Percentiles rank a stretch among this genome's conserved stretches.
These are phyloP conservation scores for Centaurea solstitialis DNA, from an alignment of 129 eudicot genomes.

Conservation along the genomic window DNA sequence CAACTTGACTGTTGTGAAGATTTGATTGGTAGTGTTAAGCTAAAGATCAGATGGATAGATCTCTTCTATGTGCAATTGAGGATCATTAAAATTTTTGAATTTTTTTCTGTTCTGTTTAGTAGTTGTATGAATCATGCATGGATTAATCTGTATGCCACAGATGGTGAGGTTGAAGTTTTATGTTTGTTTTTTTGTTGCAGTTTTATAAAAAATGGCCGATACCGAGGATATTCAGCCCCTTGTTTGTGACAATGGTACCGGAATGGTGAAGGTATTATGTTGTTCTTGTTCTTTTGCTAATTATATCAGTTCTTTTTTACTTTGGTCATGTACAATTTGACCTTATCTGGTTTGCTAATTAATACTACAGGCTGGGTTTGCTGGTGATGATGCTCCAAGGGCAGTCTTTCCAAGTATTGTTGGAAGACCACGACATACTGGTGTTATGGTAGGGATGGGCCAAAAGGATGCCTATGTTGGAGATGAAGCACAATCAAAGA, in stretches of 20 bases:
- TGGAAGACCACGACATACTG: slow-evolving; percentile 76
- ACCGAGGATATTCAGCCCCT: slow-evolving; percentile 80
- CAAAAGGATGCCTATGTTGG: slow-evolving; percentile 80
- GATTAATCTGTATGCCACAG: neutral
- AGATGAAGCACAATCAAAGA: slow-evolving; percentile 81
- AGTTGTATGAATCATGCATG: neutral
- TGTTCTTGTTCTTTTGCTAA: neutral
- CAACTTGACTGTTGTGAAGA: neutral
- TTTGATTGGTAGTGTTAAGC: neutral
- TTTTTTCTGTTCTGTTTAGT: neutral
- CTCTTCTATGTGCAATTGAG: neutral
- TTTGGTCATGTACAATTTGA: neutral
- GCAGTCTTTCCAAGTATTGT: slow-evolving; percentile 84
- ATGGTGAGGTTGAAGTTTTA: neutral
- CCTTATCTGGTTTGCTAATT: neutral
- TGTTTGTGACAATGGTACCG: slow-evolving; percentile 79
- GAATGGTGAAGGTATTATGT: slow-evolving; percentile 58
- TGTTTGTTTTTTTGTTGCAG: slow-evolving; percentile 25
- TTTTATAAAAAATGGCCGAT: slow-evolving; percentile 58
- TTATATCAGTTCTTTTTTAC: neutral
- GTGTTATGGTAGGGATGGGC: slow-evolving; percentile 83
- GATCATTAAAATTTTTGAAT: neutral
- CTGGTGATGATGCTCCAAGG: slow-evolving; percentile 89
- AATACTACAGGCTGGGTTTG: slow-evolving; percentile 67
- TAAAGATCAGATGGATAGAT: neutral